A percentile compares a stretch with the other conserved stretches of the same genome.
These are phyloP conservation scores for Sungouiella blattae DNA, from an alignment of 805 yeast genomes.

Conservation along the genomic window DNA sequence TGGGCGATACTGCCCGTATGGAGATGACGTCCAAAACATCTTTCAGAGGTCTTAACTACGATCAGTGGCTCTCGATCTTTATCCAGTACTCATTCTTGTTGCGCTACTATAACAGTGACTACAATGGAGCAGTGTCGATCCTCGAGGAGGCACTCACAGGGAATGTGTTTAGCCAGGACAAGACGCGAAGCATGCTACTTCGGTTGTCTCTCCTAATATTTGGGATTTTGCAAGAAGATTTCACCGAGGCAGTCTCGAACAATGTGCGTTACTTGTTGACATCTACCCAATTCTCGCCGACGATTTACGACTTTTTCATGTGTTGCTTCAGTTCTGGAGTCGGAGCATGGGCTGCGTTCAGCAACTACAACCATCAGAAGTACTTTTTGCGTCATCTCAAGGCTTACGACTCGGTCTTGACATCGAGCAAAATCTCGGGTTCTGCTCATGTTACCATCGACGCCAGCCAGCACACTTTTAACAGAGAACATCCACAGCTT, in stretches of 20 bases:
- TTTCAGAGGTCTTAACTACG: conserved; percentile 73
- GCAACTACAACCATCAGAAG: conserved; percentile 83
- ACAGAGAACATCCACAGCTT: conserved; percentile 59
- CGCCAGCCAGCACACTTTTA: conserved; percentile 34
- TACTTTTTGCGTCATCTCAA: conserved; percentile 85
- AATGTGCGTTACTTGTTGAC: conserved; percentile 62
- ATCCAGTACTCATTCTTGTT: conserved; percentile 73
- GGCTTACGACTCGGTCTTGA: conserved; percentile 73
- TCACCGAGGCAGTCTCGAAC: conserved; percentile 45
- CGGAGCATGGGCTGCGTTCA: conserved; percentile 55
- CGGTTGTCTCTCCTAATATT: conserved; percentile 68
- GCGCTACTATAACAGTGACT: conserved; percentile 63
- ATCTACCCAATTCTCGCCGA: conserved; percentile 72
- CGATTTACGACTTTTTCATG: conserved; percentile 61
- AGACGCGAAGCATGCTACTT: conserved; percentile 55
- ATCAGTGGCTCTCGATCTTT: conserved; percentile 81
- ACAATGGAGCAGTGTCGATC: conserved; percentile 46
- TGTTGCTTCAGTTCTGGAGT: conserved; percentile 63
- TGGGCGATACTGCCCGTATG: conserved; percentile 25
- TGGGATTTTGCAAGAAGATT: conserved; percentile 46
- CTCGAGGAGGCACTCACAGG: conserved; percentile 73
- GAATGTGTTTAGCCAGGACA: conserved; percentile 71
- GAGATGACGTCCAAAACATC: conserved; percentile 49
- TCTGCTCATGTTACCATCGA: conserved; percentile 70
- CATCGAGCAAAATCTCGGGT: conserved; percentile 56